phyloP scores from a whole-genome alignment of 805 yeast genomes.

The Dipodascus albidus region DNA sequence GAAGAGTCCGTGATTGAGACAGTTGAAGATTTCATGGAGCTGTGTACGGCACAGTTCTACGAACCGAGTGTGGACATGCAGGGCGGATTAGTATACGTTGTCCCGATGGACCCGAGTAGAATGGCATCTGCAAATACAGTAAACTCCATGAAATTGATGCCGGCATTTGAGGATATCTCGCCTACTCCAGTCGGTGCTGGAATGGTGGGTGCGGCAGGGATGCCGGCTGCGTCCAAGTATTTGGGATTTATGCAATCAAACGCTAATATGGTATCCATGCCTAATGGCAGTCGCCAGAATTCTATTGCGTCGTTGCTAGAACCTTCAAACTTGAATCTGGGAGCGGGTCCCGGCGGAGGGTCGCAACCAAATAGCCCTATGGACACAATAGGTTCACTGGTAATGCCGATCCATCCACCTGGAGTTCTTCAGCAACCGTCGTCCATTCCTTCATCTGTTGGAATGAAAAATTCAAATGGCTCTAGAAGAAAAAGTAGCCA shows the following conservation, averaged over 20 bases:
- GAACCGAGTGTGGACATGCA: background rate
- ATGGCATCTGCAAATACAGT: background rate
- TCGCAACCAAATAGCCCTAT: background rate
- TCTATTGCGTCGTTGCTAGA: background rate
- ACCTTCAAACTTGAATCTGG: background rate
- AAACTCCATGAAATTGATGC: background rate
- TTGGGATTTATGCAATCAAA: background rate
- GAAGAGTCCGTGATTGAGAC: background rate
- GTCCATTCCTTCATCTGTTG: slow-evolving; percentile 41
- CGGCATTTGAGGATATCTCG: background rate
- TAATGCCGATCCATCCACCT: background rate
- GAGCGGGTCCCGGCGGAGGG: background rate
- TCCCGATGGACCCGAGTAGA: background rate
- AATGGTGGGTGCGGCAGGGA: background rate
- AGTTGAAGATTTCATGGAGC: background rate
- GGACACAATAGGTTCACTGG: background rate
- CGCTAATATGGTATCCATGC: background rate
- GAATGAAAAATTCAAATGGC: background rate
- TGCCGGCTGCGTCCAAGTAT: background rate
- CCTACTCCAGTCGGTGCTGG: background rate
- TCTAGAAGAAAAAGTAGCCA: background rate
- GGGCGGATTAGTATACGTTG: background rate
- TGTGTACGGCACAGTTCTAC: background rate
- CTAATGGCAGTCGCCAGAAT: background rate
- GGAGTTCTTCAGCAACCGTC: slow-evolving; percentile 46